A percentile compares a stretch with the other conserved stretches of the same genome.
Evolutionary conservation across 1,284 basidiomycete genomes (phyloP).

Genomic region (Leccinum pallidistipes): DNA sequence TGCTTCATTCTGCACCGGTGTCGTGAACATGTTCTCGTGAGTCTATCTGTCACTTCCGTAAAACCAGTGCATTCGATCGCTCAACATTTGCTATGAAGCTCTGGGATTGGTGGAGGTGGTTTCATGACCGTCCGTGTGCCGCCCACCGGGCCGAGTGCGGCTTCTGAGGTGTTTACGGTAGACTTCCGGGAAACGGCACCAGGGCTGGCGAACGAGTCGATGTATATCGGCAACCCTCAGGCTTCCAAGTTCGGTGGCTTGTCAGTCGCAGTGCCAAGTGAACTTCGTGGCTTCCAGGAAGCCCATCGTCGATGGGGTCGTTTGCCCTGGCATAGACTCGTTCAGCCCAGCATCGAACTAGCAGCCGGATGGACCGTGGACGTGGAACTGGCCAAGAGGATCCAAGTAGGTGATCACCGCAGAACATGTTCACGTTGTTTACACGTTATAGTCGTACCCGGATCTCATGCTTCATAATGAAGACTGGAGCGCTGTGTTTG

Average conservation of each 20-base stretch:
- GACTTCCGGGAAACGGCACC: slow-evolving; percentile 92
- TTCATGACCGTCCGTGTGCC: slow-evolving; percentile 90
- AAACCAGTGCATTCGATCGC: background rate
- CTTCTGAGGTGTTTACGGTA: slow-evolving; percentile 70
- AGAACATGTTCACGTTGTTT: slow-evolving; percentile 10
- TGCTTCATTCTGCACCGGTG: slow-evolving; percentile 80
- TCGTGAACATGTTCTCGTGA: slow-evolving; percentile 87
- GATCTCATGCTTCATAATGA: slow-evolving; percentile 72
- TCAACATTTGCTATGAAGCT: slow-evolving; percentile 41
- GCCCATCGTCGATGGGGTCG: slow-evolving; percentile 80
- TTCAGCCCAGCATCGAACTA: slow-evolving; percentile 73
- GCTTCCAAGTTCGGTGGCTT: slow-evolving; percentile 75
- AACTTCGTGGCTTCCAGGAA: slow-evolving; percentile 80
- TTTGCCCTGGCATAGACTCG: slow-evolving; percentile 75
- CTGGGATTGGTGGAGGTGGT: slow-evolving; percentile 89
- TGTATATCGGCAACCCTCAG: slow-evolving; percentile 62
- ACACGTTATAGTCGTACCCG: slow-evolving; percentile 44
- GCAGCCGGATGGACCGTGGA: slow-evolving; percentile 80
- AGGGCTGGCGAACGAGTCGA: slow-evolving; percentile 64
- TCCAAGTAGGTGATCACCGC: slow-evolving; percentile 53
- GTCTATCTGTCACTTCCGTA: slow-evolving; percentile 25
- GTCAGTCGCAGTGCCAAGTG: slow-evolving; percentile 83
- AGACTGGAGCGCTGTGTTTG: slow-evolving; percentile 81
- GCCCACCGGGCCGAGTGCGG: slow-evolving; percentile 39
- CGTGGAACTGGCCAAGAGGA: slow-evolving; percentile 68